Base-by-base conservation (phyloP, 441 rosid species). In the Macaranga tanarius region DNA sequence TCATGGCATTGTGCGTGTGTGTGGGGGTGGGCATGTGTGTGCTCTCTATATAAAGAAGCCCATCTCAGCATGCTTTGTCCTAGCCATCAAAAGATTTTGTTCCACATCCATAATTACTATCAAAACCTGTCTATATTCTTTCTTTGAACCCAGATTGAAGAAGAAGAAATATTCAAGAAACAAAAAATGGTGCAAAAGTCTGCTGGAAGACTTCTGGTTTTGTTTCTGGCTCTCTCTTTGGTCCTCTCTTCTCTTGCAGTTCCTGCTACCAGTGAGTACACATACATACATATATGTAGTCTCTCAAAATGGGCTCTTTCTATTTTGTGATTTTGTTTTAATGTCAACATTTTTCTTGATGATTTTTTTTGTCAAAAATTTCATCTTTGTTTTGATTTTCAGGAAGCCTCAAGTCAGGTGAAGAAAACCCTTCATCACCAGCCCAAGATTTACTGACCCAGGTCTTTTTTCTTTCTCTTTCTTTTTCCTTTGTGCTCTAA, bases 241-340 rank as follows among this genome's bases (percentile, higher is more conserved):
- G 67, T 82, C 15, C 73, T 79, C 42, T 75, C 83, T n/a, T 78
- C 85, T 20, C 57, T 76, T 62, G 87, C 87, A 10, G 83, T 83
- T 70, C 84, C 89, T 42, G 10, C 88, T 40, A 79, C 87, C 15
- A 86, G 90, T 88, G 66, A 85, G 84, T 74, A 38, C 7, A n/a
- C 19, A 44, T 26, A 7, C 10, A 5, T 47, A 13, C 50, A 47
- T 51, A 34, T 7, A 34, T 34, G 6, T 5, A 34, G 38, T 73
- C 34, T 59, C 19, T 11, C n/a, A 51, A 51, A 2, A 1, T 38
- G 42, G n/a, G 15, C 15, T 42, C 11, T 52, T 44, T 23, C 17
- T 50, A 19, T 11, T 1, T 6, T 54, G 20, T 54, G 11, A 42
- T 19, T 19, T 10, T 50, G 16, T 20, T 54, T 63, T 25, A 5